Conservation (phyloP, 1,139 yeast species). For the Taphrina flavorubra region DNA sequence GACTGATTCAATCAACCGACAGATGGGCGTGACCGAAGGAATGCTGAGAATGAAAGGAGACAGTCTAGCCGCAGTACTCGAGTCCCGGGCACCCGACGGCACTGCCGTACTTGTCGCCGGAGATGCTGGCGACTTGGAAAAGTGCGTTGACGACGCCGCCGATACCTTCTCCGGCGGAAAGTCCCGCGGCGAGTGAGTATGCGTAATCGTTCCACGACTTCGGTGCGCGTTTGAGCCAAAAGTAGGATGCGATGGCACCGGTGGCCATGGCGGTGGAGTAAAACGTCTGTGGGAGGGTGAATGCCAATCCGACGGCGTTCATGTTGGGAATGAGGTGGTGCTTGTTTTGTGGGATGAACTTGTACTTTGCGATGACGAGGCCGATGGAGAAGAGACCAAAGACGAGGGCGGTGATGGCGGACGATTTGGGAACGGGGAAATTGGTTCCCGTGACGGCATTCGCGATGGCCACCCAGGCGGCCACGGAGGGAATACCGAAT, state of each 20-base stretch:
- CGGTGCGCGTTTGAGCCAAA: constrained; percentile 38
- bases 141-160: constrained; percentile 43
- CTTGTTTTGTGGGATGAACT: constrained; percentile 26
- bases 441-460: constrained; percentile 36
- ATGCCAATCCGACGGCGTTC: constrained; percentile 43
- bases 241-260: constrained; percentile 40
- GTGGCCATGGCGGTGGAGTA: constrained; percentile 42
- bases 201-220: constrained; percentile 40
- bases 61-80: constrained; percentile 32
- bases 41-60: not conserved
- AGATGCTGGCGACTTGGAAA: constrained; percentile 26
- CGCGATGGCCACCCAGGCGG: constrained; percentile 42
- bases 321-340: constrained; percentile 40
- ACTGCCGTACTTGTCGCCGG: constrained; percentile 38
- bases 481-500: constrained; percentile 39
- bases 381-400: constrained; percentile 37
- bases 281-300: constrained; percentile 42
- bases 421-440: constrained; percentile 37
- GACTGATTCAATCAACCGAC: no score
- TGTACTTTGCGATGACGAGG: constrained; percentile 32
- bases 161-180: constrained; percentile 42
- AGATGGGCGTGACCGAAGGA: not conserved
- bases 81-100: constrained; percentile 32
- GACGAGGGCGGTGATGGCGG: constrained; percentile 36
- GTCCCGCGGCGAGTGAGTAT: constrained; percentile 41